phyloP scores from a whole-genome alignment of 2,329 filamentous ascomycete genomes.

The Colletotrichum paranaense region DNA sequence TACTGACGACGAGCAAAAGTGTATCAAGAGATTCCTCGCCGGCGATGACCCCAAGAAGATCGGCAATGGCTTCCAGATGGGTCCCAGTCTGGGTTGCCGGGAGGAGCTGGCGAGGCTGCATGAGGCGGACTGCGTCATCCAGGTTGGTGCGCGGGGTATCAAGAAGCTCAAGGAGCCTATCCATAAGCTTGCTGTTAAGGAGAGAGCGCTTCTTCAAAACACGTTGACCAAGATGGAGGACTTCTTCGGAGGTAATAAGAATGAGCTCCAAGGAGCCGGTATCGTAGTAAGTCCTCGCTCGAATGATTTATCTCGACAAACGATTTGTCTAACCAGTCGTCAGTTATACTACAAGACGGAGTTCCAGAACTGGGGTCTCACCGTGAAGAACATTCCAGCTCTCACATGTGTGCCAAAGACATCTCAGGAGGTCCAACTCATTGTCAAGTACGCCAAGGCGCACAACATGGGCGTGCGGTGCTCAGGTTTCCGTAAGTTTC shows the following conservation, averaged over 20 bases:
- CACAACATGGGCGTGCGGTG: background rate
- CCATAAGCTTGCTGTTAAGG: background rate
- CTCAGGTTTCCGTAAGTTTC: background rate
- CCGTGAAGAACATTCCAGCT: background rate
- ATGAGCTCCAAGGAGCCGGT: background rate
- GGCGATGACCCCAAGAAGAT: background rate
- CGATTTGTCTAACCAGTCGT: background rate
- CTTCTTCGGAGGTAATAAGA: background rate
- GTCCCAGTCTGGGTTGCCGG: background rate
- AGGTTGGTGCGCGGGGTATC: background rate
- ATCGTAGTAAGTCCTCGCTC: background rate
- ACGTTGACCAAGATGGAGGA: background rate
- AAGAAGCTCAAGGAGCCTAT: background rate
- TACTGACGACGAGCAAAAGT: background rate
- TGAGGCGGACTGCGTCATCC: background rate
- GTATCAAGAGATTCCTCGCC: background rate
- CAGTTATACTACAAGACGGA: background rate
- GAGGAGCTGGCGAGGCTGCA: background rate
- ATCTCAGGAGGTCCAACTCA: background rate
- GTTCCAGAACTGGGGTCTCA: background rate
- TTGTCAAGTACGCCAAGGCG: background rate
- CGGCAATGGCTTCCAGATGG: background rate
- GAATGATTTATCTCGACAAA: background rate
- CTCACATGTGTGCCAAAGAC: background rate
- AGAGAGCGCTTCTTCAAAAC: background rate